These are phyloP conservation scores for Emericellopsis cladophorae DNA, from an alignment of 2,329 filamentous ascomycete genomes.

Conservation along the genomic window DNA sequence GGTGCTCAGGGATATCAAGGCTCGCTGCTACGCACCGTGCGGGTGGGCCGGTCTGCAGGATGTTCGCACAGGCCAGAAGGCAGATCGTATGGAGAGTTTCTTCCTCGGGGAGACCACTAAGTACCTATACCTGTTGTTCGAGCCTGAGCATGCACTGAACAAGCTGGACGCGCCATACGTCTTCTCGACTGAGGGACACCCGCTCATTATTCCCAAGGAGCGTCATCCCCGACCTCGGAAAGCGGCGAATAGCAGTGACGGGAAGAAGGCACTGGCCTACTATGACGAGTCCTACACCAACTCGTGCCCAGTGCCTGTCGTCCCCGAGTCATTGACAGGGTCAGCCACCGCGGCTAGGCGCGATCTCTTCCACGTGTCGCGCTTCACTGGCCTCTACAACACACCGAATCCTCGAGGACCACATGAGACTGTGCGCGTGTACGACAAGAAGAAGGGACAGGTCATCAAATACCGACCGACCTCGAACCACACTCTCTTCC, in stretches of 20 bases:
- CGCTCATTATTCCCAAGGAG: conserved; percentile 61
- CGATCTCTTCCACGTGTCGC: conserved; percentile 83
- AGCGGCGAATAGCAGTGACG: conserved; percentile 3
- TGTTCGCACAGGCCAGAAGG: conserved; percentile 71
- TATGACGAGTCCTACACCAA: conserved; percentile 35
- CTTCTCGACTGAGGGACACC: conserved; percentile 93
- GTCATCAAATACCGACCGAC: conserved; percentile 32
- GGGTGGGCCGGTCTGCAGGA: conserved; percentile 88
- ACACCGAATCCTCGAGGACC: conserved; percentile 52
- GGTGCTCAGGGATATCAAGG: conserved; percentile 77
- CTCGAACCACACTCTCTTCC: conserved; percentile 76
- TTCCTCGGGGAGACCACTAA: conserved; percentile 94
- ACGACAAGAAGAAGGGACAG: conserved; percentile 33
- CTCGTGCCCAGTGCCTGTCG: conserved; percentile 54
- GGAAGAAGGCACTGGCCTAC: conserved; percentile 10
- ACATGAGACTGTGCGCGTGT: conserved; percentile 19
- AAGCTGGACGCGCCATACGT: conserved; percentile 77
- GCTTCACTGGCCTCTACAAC: conserved; percentile 67
- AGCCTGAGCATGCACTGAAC: conserved; percentile 76
- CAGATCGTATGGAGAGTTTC: conserved; percentile 97
- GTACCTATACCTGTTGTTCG: conserved; percentile 87
- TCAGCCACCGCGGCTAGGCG: conserved; percentile 68
- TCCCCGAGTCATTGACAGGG: conserved; percentile 51
- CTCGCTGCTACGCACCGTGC: conserved; percentile 79
- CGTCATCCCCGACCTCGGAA: conserved; percentile 3